These are phyloP conservation scores for Mucor plumbeus DNA, from an alignment of 371 early-diverging fungal species.

Conservation along the genomic window DNA sequence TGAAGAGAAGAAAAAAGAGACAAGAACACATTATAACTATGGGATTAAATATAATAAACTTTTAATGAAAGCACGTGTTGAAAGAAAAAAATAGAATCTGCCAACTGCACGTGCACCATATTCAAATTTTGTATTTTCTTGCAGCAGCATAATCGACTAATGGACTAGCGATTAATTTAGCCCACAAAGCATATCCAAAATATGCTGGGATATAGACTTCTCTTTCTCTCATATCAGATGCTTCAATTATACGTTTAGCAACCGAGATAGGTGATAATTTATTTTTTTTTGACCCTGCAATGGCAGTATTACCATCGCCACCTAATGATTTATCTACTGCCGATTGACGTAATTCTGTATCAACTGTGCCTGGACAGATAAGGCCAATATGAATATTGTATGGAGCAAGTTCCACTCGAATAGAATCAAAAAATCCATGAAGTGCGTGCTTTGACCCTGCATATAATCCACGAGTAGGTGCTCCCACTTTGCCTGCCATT, in stretches of 20 bases:
- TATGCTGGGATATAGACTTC: conserved; percentile 70
- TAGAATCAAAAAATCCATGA: conserved; percentile 84
- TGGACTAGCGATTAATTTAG: conserved; percentile 63
- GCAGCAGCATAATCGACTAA: conserved; percentile 71
- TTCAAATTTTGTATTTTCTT: conserved; percentile 35
- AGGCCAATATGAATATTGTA: conserved; percentile 69
- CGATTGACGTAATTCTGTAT: conserved; percentile 71
- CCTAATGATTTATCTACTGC: conserved; percentile 64
- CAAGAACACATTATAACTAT: not conserved
- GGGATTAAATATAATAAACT: not conserved
- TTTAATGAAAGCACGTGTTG: conserved; percentile 9
- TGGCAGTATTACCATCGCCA: not conserved
- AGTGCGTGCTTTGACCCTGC: conserved; percentile 84
- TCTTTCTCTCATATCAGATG: conserved; percentile 63
- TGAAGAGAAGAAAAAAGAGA: not conserved
- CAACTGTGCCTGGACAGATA: conserved; percentile 80
- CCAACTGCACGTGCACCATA: conserved; percentile 5
- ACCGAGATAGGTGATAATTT: conserved; percentile 65
- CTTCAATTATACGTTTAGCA: conserved; percentile 65
- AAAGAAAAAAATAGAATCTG: not conserved
- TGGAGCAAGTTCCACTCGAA: conserved; percentile 75
- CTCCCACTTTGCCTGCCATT: conserved; percentile 78
- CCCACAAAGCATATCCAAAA: conserved; percentile 56
- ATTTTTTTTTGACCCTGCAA: conserved; percentile 65
- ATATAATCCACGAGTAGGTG: conserved; percentile 86